These are phyloP conservation scores for Phoma sp. DNA, from an alignment of 2,329 filamentous ascomycete species.

Conservation along the genomic window DNA sequence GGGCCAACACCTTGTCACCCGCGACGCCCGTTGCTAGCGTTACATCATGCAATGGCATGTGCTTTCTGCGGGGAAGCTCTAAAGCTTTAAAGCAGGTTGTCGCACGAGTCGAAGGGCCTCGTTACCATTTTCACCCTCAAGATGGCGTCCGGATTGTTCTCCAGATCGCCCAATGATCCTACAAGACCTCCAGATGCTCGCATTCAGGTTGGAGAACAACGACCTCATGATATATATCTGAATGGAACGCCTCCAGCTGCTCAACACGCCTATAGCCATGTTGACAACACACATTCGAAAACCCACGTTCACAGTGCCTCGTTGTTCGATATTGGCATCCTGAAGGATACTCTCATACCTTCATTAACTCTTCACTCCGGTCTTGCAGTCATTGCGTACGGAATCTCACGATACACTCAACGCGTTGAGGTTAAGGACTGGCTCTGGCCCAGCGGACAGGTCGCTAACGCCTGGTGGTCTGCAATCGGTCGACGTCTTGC, in stretches of 20 bases:
- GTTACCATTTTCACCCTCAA: neutral
- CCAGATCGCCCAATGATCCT: conserved; percentile 4
- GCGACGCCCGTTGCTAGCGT: conserved; percentile 14
- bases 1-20: neutral
- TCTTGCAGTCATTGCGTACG: conserved; percentile 60
- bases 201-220: conserved; percentile 39
- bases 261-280: conserved; percentile 18
- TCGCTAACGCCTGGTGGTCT: conserved; percentile 67
- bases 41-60: conserved; percentile 21
- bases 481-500: conserved; percentile 61
- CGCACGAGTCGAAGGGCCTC: neutral
- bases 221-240: conserved; percentile 44
- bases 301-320: conserved; percentile 40
- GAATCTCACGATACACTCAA: conserved; percentile 58
- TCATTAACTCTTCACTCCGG: conserved; percentile 62
- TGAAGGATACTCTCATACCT: conserved; percentile 61
- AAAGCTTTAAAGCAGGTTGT: conserved; percentile 12
- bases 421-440: conserved; percentile 67
- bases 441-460: conserved; percentile 62
- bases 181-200: conserved; percentile 37
- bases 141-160: conserved; percentile 18
- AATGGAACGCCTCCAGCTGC: conserved; percentile 28
- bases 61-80: conserved; percentile 18
- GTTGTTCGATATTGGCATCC: conserved; percentile 56
- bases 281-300: conserved; percentile 43